phyloP scores from a whole-genome alignment of 2,329 filamentous ascomycete species.

The Paracoccidioides lutzii region DNA sequence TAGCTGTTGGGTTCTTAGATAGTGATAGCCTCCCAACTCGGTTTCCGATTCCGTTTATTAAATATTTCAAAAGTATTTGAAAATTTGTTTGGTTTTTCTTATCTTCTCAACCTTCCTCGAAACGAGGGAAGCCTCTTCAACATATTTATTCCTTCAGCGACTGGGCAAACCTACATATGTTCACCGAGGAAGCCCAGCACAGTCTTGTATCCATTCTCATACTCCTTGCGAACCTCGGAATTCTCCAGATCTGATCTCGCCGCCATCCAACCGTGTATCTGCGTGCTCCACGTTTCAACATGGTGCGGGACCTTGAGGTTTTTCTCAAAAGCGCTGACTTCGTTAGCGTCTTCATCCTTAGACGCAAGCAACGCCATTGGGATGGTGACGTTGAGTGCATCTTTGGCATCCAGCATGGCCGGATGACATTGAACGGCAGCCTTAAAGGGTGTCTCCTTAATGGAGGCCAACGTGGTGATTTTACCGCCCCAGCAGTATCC shows the following conservation, averaged over 20 bases:
- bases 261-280: conserved; percentile 27
- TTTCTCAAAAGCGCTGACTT: conserved; percentile 18
- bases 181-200: conserved; percentile 19
- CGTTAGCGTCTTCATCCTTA: conserved; percentile 40
- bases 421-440: conserved; percentile 41
- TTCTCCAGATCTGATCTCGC: conserved; percentile 17
- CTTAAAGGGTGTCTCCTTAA: conserved; percentile 39
- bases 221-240: conserved; percentile 18
- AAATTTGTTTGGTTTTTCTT: background rate
- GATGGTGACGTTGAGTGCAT: conserved; percentile 40
- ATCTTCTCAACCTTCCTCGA: background rate
- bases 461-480: conserved; percentile 40
- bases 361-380: conserved; percentile 42
- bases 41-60: background rate
- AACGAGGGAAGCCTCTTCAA: background rate
- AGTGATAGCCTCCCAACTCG: too few relatives aligned
- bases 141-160: background rate
- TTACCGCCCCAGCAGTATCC: conserved; percentile 43
- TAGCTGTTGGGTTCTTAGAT: background rate
- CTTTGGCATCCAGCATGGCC: conserved; percentile 43
- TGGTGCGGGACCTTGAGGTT: conserved; percentile 17
- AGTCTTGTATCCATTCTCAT: conserved; percentile 22
- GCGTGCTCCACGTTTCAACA: conserved; percentile 21
- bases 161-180: conserved; percentile 14
- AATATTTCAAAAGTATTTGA: background rate